Evolutionary conservation across 768 basidiomycete species (phyloP), one percentile per base, ranked within the genome.

Genomic region (Leccinellum albellum): DNA sequence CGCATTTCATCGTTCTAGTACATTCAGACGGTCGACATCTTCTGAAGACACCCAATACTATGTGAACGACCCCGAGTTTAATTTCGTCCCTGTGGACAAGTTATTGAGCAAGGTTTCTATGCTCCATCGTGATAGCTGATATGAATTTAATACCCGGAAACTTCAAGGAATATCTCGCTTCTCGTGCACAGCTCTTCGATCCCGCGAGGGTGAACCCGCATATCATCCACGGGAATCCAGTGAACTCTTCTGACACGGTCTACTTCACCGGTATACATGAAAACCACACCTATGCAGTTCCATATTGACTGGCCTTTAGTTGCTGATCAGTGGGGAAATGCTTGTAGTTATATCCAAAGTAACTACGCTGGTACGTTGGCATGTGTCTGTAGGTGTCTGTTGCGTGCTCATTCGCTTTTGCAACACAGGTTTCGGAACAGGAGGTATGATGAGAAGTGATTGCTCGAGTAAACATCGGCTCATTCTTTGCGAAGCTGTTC

Each of bases 241-340:
- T 86, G 26, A 83, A 88, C 59, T 90, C 90, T 1, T 91, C 91
- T 1, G 96, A 99, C 70, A 98, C 96, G 0, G 93, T 97, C 14
- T 97, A 98, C 68, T 95, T 98, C 67, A 85, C 94, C 7, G 89
- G 89, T 83, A 71, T 61, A 70, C 20, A 46, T 20, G n/a, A n/a
- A 33, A 21, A 49, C 29, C 12, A 7, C 14, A 23, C 20, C n/a
- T 7, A 21, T 51, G 47, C 47, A 31, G 12, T 55, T 51, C 40
- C 14, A 56, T 15, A 56, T 14, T 53, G 20, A 56, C 44, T 42
- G 32, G 29, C 28, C n/a, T n/a, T 33, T 56, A 89, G 91, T 90
- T 4, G 79, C 85, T 8, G 91, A 94, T 67, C 85, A 88, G 66
- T 91, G 88, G 88, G 91, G 91, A 3, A 94, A 92, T 70, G 90